Evolutionary conservation across 73 alveolate genomes (phyloP).

Genomic region (Stentor coeruleus): DNA sequence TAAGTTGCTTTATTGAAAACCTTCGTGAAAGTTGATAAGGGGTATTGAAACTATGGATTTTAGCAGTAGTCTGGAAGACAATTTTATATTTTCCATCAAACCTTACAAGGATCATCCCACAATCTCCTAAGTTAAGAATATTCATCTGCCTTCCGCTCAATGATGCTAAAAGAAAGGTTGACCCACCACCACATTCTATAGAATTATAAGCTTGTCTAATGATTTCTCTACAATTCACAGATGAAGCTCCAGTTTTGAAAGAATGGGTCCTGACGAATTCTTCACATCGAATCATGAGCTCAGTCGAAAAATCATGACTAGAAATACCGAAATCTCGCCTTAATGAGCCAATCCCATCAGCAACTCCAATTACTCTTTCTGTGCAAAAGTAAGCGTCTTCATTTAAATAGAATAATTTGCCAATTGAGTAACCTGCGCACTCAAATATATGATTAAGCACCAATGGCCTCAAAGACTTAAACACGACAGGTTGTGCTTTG

Average conservation of each 20-base stretch:
- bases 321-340: slow-evolving; percentile 6
- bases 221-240: background rate
- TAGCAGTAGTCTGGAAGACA: background rate
- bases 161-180: background rate
- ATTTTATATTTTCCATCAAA: background rate
- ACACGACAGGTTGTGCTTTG: background rate
- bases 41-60: background rate
- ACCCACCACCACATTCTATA: background rate
- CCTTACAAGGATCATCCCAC: background rate
- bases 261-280: background rate
- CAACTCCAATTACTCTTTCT: slow-evolving; percentile 6
- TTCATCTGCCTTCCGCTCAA: background rate
- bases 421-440: background rate
- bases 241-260: background rate
- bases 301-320: background rate
- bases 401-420: background rate
- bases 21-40: slow-evolving; percentile 8
- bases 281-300: background rate
- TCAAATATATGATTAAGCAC: background rate
- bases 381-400: slow-evolving; percentile 16
- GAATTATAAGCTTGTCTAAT: background rate
- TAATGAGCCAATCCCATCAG: slow-evolving; percentile 6
- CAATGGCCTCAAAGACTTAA: background rate
- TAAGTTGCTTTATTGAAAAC: background rate
- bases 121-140: slow-evolving; percentile 7